phyloP scores from a whole-genome alignment of 306 rosid genomes.

The Sindora glabra region DNA sequence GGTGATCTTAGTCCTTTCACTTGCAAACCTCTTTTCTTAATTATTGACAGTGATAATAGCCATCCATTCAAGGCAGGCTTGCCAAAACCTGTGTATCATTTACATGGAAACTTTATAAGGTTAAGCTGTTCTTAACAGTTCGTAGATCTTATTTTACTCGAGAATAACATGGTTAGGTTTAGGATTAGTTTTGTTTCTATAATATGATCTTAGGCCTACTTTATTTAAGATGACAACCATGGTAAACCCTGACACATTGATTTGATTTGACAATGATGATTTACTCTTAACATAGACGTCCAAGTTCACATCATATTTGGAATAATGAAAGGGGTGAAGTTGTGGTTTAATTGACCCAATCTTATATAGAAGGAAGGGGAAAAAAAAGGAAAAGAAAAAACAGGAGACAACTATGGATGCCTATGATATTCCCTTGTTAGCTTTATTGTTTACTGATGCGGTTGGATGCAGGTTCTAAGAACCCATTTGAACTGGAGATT shows the following conservation, averaged over 20 bases:
- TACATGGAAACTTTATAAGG: constrained; percentile 20
- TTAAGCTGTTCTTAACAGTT: constrained; percentile 10
- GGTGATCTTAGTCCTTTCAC: constrained; percentile 93
- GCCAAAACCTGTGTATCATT: constrained; percentile 73
- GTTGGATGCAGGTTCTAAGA: no score
- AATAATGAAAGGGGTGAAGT: no score
- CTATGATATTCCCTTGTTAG: no score
- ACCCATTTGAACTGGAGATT: constrained; percentile 46
- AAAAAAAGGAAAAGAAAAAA: no score
- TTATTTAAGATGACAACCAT: constrained; percentile 7
- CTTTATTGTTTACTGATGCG: no score
- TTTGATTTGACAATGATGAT: neutral
- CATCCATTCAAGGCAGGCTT: constrained; percentile 99
- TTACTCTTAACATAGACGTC: no score
- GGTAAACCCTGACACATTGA: neutral
- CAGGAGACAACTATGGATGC: no score
- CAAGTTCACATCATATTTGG: no score
- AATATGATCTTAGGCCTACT: neutral
- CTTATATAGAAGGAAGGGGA: no score
- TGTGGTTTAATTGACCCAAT: no score
- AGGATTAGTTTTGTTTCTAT: constrained; percentile 3
- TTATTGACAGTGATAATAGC: constrained; percentile 93
- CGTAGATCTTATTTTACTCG: constrained; percentile 13
- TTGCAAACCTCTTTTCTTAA: constrained; percentile 90
- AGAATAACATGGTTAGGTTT: neutral